Conservation (phyloP, 805 yeast genomes). For the Starmerella sirachaensis region DNA sequence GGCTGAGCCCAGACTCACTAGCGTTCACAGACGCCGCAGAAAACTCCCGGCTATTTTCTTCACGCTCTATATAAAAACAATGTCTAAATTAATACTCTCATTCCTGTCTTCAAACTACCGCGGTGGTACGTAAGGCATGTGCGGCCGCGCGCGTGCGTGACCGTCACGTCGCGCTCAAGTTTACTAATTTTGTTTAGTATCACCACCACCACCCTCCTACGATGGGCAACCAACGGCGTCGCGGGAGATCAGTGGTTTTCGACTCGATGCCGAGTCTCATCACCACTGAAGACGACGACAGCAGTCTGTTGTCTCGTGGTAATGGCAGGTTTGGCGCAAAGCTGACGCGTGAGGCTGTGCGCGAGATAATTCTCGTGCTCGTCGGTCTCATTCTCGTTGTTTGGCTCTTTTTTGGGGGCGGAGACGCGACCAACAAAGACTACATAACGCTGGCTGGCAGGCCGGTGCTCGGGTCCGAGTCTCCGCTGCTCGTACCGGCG, state of each 20-base stretch:
- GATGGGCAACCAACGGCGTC: constrained; percentile 18
- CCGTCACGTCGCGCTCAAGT: no score
- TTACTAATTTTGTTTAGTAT: no score
- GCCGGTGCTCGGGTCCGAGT: constrained; percentile 11
- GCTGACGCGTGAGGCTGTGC: constrained; percentile 19
- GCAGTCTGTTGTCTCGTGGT: constrained; percentile 6
- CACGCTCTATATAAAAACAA: no score
- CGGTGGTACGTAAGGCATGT: no score
- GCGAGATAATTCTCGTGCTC: constrained; percentile 22
- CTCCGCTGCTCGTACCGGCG: constrained; percentile 23
- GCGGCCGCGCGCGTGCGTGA: no score
- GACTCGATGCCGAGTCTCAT: constrained; percentile 21
- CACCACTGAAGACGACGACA: constrained; percentile 18
- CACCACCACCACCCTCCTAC: no score
- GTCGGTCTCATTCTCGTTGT: constrained; percentile 21
- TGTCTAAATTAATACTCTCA: no score
- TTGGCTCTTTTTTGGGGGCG: constrained; percentile 23
- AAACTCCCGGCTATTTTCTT: no score
- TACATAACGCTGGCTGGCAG: constrained; percentile 9
- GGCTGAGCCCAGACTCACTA: no score
- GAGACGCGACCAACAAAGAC: constrained; percentile 1
- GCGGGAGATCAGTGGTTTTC: constrained; percentile 20
- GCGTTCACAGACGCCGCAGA: no score
- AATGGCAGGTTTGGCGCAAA: constrained; percentile 7
- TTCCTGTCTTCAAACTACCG: no score